Evolutionary conservation across 495 filamentous ascomycete genomes (phyloP).

Genomic region (Penicillium roqueforti): DNA sequence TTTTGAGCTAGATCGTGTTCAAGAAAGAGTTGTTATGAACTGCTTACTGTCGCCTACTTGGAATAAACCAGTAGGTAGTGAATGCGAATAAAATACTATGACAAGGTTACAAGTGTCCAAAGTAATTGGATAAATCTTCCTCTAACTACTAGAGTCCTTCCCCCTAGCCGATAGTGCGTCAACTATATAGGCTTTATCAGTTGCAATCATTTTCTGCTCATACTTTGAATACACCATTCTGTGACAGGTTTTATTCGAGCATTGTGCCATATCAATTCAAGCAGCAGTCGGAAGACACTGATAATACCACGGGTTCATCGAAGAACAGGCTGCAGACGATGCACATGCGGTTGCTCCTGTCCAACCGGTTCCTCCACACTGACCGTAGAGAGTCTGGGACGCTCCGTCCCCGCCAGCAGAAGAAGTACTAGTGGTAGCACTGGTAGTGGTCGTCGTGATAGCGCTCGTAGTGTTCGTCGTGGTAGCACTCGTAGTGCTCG

Average conservation of each 20-base stretch:
- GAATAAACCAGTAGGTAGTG: no score
- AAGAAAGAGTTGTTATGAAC: not conserved
- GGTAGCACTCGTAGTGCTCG: not conserved
- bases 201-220: not conserved
- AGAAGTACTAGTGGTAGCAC: constrained; percentile 6
- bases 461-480: not conserved
- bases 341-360: constrained; percentile 43
- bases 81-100: no score
- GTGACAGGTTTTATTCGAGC: not conserved
- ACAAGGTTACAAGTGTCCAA: no score
- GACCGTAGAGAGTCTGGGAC: constrained; percentile 34
- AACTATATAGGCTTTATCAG: no score
- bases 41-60: no score
- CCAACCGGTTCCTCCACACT: constrained; percentile 50
- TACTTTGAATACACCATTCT: not conserved
- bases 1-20: constrained; percentile 15
- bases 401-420: constrained; percentile 7
- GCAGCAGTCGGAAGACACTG: constrained; percentile 41
- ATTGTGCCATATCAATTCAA: not conserved
- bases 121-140: no score
- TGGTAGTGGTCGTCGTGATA: not conserved
- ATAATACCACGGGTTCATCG: constrained; percentile 46
- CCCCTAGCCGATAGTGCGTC: no score
- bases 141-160: no score
- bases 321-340: constrained; percentile 39